Percentiles rank a stretch among this genome's conserved stretches.
phyloP scores from a whole-genome alignment of 768 basidiomycete species.

The Podaxis sp. region DNA sequence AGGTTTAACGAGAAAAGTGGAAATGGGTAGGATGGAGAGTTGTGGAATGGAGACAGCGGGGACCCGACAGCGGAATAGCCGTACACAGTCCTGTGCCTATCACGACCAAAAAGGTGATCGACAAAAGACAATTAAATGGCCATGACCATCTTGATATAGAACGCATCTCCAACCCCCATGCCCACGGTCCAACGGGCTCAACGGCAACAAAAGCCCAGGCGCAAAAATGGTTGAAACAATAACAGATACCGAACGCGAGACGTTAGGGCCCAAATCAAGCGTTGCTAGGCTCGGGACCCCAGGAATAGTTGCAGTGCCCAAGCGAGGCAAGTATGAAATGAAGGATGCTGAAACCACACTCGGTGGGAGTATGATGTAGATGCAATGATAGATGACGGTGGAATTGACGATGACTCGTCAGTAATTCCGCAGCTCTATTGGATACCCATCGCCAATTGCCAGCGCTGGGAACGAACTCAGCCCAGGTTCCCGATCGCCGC shows the following conservation, averaged over 20 bases:
- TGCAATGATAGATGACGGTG: not conserved
- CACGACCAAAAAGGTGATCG: not conserved
- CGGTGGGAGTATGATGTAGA: not conserved
- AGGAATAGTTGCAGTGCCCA: not conserved
- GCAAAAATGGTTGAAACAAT: conserved; percentile 2
- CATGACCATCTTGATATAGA: not conserved
- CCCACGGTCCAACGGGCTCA: conserved; percentile 2
- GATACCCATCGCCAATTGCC: not conserved
- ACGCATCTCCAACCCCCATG: not conserved
- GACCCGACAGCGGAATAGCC: not conserved
- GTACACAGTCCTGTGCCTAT: not conserved
- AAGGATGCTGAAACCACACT: not conserved
- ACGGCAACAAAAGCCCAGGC: not conserved
- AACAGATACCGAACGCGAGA: not conserved
- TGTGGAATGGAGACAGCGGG: not conserved
- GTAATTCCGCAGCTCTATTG: not conserved
- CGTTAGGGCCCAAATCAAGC: not conserved
- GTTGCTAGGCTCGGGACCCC: conserved; percentile 3
- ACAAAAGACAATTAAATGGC: not conserved
- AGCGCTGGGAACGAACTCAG: not conserved
- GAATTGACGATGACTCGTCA: not conserved
- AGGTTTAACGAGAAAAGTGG: not conserved
- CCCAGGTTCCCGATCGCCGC: not conserved
- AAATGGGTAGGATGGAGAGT: not conserved
- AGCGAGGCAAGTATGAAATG: not conserved